Evolutionary conservation across 169 alveolate species (phyloP).

Genomic region (Eimeria tenella): DNA sequence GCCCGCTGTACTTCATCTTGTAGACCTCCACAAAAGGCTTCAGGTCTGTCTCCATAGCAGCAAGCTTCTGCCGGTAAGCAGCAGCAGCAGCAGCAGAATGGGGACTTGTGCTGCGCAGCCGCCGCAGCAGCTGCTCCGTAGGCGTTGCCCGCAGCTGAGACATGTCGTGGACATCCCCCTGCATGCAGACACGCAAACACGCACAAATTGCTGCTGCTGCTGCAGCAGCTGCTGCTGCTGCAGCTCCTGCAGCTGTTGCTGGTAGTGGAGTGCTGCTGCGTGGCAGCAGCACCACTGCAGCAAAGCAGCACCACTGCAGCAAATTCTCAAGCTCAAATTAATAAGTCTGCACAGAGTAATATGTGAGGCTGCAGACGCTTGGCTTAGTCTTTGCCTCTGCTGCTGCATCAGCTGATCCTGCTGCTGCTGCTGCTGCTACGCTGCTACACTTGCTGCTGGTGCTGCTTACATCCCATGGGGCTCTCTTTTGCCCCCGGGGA

Average conservation of each 20-base stretch:
- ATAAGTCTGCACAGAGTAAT: too few relatives aligned
- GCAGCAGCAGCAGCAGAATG: slow-evolving; percentile 13
- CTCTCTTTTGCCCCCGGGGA: not conserved
- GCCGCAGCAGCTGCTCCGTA: not conserved
- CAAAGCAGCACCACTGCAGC: too few relatives aligned
- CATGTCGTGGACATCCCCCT: not conserved
- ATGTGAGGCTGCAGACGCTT: too few relatives aligned
- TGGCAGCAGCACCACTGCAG: too few relatives aligned
- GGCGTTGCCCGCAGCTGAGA: not conserved
- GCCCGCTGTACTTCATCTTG: not conserved
- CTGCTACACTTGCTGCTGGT: not conserved
- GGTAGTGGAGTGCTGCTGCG: too few relatives aligned
- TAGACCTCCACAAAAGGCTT: not conserved
- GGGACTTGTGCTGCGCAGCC: not conserved
- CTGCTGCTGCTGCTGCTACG: not conserved
- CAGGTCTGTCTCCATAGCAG: not conserved
- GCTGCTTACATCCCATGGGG: not conserved
- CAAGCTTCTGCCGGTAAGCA: not conserved
- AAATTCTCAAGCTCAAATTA: too few relatives aligned
- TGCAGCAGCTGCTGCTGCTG: too few relatives aligned
- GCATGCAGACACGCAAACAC: not conserved
- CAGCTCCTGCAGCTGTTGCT: too few relatives aligned
- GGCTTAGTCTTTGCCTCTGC: too few relatives aligned
- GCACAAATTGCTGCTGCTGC: too few relatives aligned
- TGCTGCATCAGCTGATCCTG: too few relatives aligned